phyloP scores from a whole-genome alignment of 495 filamentous ascomycete species.

The Copromyces sp. region DNA sequence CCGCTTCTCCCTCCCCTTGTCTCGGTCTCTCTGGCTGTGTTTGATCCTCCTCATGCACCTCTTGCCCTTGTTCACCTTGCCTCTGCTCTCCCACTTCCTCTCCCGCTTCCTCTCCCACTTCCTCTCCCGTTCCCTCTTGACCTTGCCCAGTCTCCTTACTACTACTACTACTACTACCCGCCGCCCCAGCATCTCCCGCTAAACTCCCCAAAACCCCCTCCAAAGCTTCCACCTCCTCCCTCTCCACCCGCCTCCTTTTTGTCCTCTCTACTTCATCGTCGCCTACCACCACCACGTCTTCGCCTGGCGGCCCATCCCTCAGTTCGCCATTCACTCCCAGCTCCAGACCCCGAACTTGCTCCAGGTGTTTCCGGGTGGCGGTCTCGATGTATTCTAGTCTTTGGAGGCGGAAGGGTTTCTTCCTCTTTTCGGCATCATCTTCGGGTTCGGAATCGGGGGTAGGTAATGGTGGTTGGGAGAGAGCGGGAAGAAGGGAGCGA shows the following conservation, averaged over 20 bases:
- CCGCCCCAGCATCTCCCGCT: constrained; percentile 7
- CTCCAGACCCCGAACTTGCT: constrained; percentile 44
- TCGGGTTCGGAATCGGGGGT: too few species aligned
- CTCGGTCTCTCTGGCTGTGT: not conserved
- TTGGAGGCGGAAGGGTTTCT: constrained; percentile 44
- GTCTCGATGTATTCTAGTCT: constrained; percentile 68
- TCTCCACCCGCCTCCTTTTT: constrained; percentile 26
- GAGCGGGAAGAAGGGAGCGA: constrained; percentile 23
- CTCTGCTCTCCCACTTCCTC: not conserved
- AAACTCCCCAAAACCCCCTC: constrained; percentile 37
- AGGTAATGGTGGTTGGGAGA: not conserved
- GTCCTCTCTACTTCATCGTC: constrained; percentile 26
- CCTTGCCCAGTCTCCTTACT: not conserved
- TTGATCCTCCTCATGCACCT: too few species aligned
- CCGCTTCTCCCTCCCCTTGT: not conserved
- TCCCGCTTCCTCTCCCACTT: not conserved
- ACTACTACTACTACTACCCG: not conserved
- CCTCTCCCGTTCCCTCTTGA: not conserved
- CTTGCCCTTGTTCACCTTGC: not conserved
- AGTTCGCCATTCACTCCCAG: constrained; percentile 46
- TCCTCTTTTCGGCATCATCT: constrained; percentile 3
- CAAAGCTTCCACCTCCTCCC: constrained; percentile 43
- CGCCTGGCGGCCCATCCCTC: constrained; percentile 35
- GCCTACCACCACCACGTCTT: constrained; percentile 38
- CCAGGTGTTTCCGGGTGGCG: constrained; percentile 47